phyloP scores from a whole-genome alignment of 495 filamentous ascomycete species.

The Xylaria palmicola region DNA sequence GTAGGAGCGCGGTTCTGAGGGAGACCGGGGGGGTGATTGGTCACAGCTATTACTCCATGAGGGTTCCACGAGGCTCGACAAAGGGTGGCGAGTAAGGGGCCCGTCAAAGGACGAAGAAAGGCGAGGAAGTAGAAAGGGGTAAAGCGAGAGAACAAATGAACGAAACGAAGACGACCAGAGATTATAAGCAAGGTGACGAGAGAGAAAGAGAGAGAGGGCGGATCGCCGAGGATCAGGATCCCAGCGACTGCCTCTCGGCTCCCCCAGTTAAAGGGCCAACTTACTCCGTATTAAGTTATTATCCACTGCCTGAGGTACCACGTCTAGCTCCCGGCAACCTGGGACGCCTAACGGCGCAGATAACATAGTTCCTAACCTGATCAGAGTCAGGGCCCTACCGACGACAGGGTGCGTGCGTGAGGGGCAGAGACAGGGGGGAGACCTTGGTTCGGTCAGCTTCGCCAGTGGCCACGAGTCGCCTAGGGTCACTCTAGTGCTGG shows the following conservation, averaged over 20 bases:
- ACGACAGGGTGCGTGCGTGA: background rate
- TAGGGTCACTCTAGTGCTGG: background rate
- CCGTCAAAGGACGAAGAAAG: background rate
- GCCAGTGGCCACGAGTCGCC: background rate
- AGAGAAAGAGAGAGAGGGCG: background rate
- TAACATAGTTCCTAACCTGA: no score
- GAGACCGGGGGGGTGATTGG: background rate
- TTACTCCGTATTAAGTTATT: background rate
- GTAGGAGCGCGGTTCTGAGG: background rate
- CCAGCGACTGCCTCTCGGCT: background rate
- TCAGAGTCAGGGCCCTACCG: background rate
- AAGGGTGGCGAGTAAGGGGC: background rate
- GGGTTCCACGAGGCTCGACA: background rate
- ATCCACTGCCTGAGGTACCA: background rate
- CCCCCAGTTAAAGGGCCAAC: background rate
- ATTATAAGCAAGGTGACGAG: background rate
- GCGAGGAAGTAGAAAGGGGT: background rate
- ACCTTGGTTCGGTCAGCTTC: background rate
- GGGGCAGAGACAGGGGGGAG: background rate
- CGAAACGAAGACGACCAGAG: no score
- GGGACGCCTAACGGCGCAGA: slow-evolving; percentile 1
- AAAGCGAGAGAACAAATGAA: background rate
- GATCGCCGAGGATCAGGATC: slow-evolving; percentile 7
- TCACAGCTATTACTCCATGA: slow-evolving; percentile 3
- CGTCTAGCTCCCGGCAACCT: slow-evolving; percentile 5